Percentiles rank a stretch among this genome's conserved stretches.
Evolutionary conservation across 495 filamentous ascomycete genomes (phyloP).

Genomic region (Tuber magnatum): DNA sequence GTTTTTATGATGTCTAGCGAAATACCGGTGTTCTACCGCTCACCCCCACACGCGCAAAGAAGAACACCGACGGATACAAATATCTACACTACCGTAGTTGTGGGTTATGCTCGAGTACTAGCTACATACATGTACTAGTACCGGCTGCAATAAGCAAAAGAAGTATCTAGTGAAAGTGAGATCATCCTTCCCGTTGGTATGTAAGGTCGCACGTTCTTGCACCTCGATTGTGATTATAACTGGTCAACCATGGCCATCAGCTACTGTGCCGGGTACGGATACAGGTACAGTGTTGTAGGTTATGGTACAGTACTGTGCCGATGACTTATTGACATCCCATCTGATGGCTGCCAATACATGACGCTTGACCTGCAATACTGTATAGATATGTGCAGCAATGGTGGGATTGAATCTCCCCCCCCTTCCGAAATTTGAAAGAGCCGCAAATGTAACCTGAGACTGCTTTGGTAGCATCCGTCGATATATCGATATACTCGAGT

Average conservation of each 20-base stretch:
- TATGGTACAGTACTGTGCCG: background rate
- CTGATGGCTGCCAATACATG: background rate
- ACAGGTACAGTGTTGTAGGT: background rate
- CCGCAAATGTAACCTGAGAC: background rate
- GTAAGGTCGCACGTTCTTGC: background rate
- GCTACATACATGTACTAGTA: too few relatives aligned
- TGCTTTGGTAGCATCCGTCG: background rate
- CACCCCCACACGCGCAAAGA: background rate
- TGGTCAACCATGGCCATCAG: background rate
- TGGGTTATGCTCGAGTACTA: too few relatives aligned
- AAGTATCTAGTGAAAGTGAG: background rate
- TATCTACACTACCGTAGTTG: too few relatives aligned
- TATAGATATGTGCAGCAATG: background rate
- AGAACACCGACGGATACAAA: too few relatives aligned
- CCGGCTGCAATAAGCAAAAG: too few relatives aligned
- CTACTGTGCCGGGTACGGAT: background rate
- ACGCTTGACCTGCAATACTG: background rate
- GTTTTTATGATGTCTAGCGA: background rate
- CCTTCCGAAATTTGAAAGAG: background rate
- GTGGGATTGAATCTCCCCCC: background rate
- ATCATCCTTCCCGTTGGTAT: background rate
- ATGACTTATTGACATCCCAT: background rate
- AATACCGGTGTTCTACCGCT: background rate
- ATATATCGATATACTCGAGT: background rate
- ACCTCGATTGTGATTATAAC: background rate